Evolutionary conservation across 1,284 basidiomycete genomes (phyloP), one percentile per base, ranked within the genome.

Genomic region (Cutaneotrichosporon spelunceum): DNA sequence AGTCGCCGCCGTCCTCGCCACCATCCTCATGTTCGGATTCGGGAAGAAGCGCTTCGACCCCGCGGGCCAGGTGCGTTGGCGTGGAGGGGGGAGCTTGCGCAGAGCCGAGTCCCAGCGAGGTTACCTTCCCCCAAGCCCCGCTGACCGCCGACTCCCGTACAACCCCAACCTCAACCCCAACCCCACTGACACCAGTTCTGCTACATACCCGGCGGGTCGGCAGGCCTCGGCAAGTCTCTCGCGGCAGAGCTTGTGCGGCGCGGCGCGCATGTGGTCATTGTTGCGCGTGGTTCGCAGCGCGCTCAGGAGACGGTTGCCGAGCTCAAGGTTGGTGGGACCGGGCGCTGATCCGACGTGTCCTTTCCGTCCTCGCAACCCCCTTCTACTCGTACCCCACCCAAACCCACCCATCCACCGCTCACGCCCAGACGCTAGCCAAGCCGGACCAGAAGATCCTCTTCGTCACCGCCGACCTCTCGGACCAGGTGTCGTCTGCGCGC

Each of bases 241-340:
- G 88, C 90, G 0, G 81, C 84, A 44, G 80, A 87, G 44, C 82
- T 93, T 13, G 84, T 86, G n/a, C 78, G 82, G 66, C 82, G 82
- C 57, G 91, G 91, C 1, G 89, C 90, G 1, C 81, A 90, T 72
- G 87, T 94, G 4, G 88, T 88, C 2, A 88, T 94, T 63, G 87
- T 92, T 34, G 90, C 90, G 47, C 82, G 90, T 27, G 70, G 87
- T 67, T 80, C 85, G 65, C 77, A 79, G 49, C 87, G 85, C 64
- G 80, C 91, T 29, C 78, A 83, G 56, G 78, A 75, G 19, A 90
- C 89, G 0, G 67, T 88, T 13, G 78, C 76, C 24, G 78, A 84
- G 62, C 72, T 93, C 27, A 86, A 91, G 83, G 89, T 87, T 54
- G 9, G 42, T 56, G 7, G 39, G 3, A 19, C 8, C 16, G 39